Percentiles rank a stretch among this genome's conserved stretches.
phyloP scores from a whole-genome alignment of 106 monocot genomes.

The Platanthera guangdongensis region DNA sequence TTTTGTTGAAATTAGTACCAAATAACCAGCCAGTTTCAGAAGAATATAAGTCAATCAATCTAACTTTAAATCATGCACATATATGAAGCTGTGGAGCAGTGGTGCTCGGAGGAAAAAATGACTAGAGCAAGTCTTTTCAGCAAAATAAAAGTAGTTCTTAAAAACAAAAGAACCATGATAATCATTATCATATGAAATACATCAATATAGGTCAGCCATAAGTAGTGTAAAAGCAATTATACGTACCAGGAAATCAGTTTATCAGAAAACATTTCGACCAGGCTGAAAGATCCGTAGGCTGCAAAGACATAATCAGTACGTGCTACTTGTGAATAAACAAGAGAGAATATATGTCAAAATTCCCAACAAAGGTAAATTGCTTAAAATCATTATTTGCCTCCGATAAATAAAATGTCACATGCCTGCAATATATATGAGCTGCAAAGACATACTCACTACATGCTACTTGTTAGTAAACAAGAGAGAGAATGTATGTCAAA shows the following conservation, averaged over 20 bases:
- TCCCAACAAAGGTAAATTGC: not conserved
- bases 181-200: not conserved
- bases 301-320: slow-evolving; percentile 6
- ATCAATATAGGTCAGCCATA: not conserved
- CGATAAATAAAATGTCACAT: not conserved
- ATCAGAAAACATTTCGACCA: slow-evolving; percentile 43
- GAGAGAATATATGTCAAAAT: not conserved
- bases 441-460: too few relatives aligned
- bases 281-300: slow-evolving; percentile 47
- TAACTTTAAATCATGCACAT: too few relatives aligned
- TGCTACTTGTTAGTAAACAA: too few relatives aligned
- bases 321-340: not conserved
- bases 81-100: too few relatives aligned
- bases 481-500: too few relatives aligned
- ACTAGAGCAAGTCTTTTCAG: not conserved
- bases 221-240: not conserved
- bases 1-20: too few relatives aligned
- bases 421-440: not conserved
- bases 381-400: not conserved
- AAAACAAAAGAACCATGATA: not conserved
- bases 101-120: not conserved
- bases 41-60: too few relatives aligned
- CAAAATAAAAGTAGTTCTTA: not conserved
- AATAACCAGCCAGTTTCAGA: too few relatives aligned
- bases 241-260: slow-evolving; percentile 38